Base-by-base conservation (phyloP, 2,329 filamentous ascomycete species). In the Albifimbria verrucaria region DNA sequence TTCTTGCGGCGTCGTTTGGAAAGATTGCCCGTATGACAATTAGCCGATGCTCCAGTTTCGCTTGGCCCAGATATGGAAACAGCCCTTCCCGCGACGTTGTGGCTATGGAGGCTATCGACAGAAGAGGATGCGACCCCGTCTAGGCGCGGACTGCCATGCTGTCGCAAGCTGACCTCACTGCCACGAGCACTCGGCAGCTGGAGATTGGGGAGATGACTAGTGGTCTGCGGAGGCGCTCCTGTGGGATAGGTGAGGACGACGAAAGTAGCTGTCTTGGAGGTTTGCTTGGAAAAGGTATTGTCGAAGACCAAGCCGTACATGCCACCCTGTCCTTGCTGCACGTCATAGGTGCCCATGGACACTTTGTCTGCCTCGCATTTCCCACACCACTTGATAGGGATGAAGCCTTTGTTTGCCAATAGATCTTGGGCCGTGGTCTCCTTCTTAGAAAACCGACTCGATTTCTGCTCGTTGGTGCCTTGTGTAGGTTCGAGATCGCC, bases 221-320 rank as follows among this genome's bases (percentile, higher is more conserved):
- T 85, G 17, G 86, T 86, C 65, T 90, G 89, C 1, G 90, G 90
- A 28, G 90, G 84, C 6, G 85, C 82, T 60, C 87, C 88, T 32
- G 91, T 92, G 10, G 93, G 92, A 65, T 97, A 97, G 39, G 92
- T 97, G 68, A 97, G 82, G 50, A 99, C 83, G 32, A 97, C 92
- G 65, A 99, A 90, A 7, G 93, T 97, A 20, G 92, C 92, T 25
- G 89, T 96, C 75, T 99, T 99, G 50, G 92, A 94, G 42, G 89
- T 87, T 70, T 88, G 90, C 74, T 97, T 97, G 55, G 92, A 96
- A 69, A 99, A 99, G 24, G 94, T 99, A 67, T 99, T 99, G 81
- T 99, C 94, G 66, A 99, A 96, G 26, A 97, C 91, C 56, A 99
- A 78, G 52, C 92, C 94, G 68, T 96, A 99, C 84, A 96, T 97